Evolutionary conservation across 768 basidiomycete species (phyloP).

Genomic region (Boletus rufocinnamomeus): DNA sequence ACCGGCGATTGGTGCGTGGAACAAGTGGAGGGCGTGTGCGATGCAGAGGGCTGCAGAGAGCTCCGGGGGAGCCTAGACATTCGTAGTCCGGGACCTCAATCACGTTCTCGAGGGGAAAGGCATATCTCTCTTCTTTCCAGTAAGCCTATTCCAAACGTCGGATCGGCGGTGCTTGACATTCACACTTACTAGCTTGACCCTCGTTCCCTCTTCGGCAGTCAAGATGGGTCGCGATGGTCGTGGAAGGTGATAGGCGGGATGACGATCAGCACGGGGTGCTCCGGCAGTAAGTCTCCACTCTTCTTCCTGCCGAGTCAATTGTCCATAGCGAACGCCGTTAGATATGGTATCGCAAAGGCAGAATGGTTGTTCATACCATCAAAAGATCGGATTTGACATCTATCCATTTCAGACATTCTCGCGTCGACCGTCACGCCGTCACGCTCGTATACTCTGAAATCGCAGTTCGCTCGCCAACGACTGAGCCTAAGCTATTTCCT

Average conservation of each 20-base stretch:
- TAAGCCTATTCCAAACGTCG: conserved; percentile 36
- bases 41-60: conserved; percentile 63
- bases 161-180: neutral
- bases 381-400: no score
- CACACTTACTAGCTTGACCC: conserved; percentile 62
- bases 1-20: conserved; percentile 51
- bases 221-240: conserved; percentile 12
- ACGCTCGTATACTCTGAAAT: no score
- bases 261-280: conserved; percentile 86
- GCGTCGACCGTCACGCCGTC: no score
- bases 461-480: no score
- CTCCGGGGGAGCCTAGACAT: no score
- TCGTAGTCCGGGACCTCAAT: no score
- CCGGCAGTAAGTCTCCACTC: conserved; percentile 60
- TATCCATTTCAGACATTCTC: no score
- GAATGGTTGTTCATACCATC: no score
- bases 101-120: conserved; percentile 61
- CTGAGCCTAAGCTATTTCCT: no score
- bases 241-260: conserved; percentile 81
- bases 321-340: conserved; percentile 67
- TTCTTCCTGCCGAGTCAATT: neutral
- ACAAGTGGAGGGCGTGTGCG: conserved; percentile 64
- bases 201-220: conserved; percentile 4
- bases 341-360: conserved; percentile 84
- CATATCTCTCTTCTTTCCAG: conserved; percentile 86